Evolutionary conservation across 2,329 filamentous ascomycete genomes (phyloP).

Genomic region (Cryphonectria naterciae): DNA sequence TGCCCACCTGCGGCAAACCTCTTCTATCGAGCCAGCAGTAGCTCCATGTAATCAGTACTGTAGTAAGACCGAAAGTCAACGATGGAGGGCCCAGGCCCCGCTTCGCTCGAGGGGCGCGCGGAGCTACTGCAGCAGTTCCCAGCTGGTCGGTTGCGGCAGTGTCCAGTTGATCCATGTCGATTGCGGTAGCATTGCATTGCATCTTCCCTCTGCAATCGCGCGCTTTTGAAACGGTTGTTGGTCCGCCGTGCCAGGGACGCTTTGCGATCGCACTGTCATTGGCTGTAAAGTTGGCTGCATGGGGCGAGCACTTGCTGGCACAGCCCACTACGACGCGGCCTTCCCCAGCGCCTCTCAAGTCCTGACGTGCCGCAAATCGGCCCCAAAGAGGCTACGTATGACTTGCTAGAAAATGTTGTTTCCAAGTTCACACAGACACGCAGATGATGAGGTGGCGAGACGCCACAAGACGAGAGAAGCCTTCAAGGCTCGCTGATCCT

Average conservation of each 20-base stretch:
- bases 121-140: background rate
- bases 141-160: constrained; percentile 18
- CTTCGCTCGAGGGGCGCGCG: background rate
- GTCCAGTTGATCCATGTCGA: constrained; percentile 4
- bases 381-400: background rate
- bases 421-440: background rate
- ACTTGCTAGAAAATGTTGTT: background rate
- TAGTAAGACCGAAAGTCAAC: background rate
- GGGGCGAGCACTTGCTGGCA: background rate
- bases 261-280: constrained; percentile 2
- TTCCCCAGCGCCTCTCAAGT: background rate
- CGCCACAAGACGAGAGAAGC: background rate
- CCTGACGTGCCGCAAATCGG: background rate
- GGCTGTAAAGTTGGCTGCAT: background rate
- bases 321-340: background rate
- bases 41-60: background rate
- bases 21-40: background rate
- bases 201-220: background rate
- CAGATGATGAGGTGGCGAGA: background rate
- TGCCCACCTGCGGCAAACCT: background rate
- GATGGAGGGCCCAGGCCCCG: background rate
- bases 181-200: constrained; percentile 17
- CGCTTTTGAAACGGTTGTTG: constrained; percentile 7
- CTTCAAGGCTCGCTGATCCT: background rate
- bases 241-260: background rate